These are phyloP conservation scores for Lactarius sanguifluus DNA, from an alignment of 768 basidiomycete species.

Conservation along the genomic window DNA sequence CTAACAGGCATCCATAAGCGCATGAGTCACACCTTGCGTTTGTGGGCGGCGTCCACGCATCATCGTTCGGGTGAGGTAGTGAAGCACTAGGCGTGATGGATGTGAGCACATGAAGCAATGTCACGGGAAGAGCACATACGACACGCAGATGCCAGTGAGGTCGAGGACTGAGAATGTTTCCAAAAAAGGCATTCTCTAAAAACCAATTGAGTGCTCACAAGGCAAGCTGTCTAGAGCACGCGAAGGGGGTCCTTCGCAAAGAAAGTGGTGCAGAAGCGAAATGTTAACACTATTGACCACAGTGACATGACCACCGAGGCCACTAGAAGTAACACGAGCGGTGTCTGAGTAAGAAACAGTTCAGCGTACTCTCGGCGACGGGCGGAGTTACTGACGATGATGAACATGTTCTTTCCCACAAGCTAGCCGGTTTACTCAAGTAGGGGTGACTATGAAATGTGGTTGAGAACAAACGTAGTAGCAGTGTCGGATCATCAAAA, in stretches of 20 bases:
- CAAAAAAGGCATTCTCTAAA: neutral
- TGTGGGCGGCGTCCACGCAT: neutral
- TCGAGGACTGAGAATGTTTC: neutral
- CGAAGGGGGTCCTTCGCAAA: neutral
- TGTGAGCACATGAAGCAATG: neutral
- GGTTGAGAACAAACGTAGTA: constrained; percentile 11
- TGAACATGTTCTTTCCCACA: constrained; percentile 9
- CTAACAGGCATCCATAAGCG: neutral
- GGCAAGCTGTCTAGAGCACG: neutral
- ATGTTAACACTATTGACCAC: neutral
- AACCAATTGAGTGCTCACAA: constrained; percentile 9
- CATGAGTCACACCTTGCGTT: constrained; percentile 11
- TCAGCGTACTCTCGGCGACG: neutral
- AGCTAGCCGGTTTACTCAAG: constrained; percentile 5
- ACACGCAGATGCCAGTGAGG: neutral
- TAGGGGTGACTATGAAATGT: neutral
- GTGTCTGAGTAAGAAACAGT: neutral
- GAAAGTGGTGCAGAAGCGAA: neutral
- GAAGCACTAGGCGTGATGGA: neutral
- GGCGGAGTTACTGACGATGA: neutral
- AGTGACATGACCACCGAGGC: neutral
- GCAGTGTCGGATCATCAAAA: constrained; percentile 17
- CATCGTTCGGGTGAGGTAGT: neutral
- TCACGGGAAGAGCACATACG: neutral
- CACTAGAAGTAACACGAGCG: constrained; percentile 13